These are phyloP conservation scores for Knufia fluminis DNA, from an alignment of 2,329 filamentous ascomycete genomes.

Conservation along the genomic window DNA sequence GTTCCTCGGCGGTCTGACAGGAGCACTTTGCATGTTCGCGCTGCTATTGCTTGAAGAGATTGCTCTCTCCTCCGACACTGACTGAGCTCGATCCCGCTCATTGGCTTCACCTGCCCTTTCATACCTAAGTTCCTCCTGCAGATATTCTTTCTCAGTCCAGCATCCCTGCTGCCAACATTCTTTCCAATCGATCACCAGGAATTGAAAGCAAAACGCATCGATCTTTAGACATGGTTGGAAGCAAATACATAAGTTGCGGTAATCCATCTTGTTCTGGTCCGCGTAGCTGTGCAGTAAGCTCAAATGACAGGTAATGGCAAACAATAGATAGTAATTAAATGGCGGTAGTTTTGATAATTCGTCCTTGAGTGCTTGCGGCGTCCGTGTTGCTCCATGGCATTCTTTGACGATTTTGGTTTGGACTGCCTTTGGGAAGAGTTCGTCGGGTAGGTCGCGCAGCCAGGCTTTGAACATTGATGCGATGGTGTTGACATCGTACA, in stretches of 20 bases:
- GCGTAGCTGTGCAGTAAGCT: constrained; percentile 84
- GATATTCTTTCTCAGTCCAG: constrained; percentile 74
- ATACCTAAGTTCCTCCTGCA: constrained; percentile 44
- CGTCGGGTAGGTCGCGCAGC: constrained; percentile 88
- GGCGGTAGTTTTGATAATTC: constrained; percentile 89
- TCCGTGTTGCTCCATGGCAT: constrained; percentile 67
- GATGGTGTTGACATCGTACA: constrained; percentile 95
- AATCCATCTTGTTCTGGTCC: constrained; percentile 98
- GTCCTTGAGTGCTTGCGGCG: constrained; percentile 78
- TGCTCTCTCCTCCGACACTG: constrained; percentile 44
- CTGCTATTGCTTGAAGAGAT: constrained; percentile 58
- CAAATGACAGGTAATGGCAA: constrained; percentile 93
- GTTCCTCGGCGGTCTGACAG: background rate
- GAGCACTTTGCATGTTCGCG: constrained; percentile 32
- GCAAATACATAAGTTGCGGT: constrained; percentile 88
- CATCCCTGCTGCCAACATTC: constrained; percentile 89
- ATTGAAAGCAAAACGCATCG: constrained; percentile 89
- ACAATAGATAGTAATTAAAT: constrained; percentile 95
- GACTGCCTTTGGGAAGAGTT: constrained; percentile 76
- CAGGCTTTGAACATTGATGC: constrained; percentile 94
- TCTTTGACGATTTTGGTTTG: constrained; percentile 74
- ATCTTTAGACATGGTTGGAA: constrained; percentile 97
- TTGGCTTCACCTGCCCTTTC: constrained; percentile 23
- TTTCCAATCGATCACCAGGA: constrained; percentile 88
- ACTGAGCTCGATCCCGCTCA: constrained; percentile 14